These are phyloP conservation scores for Xylariaceae sp. DNA, from an alignment of 2,329 filamentous ascomycete species.

Conservation along the genomic window DNA sequence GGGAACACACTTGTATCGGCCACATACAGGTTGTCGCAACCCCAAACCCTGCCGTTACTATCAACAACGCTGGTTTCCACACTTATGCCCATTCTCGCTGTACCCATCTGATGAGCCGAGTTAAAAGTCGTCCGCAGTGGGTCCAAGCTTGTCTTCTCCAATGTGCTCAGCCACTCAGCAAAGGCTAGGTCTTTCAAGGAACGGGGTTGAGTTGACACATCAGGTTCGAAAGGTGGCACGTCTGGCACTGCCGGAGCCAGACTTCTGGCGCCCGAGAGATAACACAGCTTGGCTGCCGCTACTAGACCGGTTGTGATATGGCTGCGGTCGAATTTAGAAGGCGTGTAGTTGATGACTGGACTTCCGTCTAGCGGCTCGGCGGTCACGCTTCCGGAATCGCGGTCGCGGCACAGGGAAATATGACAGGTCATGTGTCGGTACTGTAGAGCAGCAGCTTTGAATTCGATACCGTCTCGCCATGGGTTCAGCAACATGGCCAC, in stretches of 20 bases:
- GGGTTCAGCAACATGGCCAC: background rate
- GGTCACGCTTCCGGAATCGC: conserved; percentile 5
- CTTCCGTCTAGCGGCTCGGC: background rate
- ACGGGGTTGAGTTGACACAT: background rate
- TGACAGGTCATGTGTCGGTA: conserved; percentile 6
- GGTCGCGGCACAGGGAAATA: conserved; percentile 1
- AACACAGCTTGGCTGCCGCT: conserved; percentile 6
- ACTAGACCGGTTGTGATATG: conserved; percentile 4
- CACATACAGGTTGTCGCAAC: conserved; percentile 43
- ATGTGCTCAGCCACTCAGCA: background rate
- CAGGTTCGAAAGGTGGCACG: background rate
- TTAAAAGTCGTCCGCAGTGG: conserved; percentile 30
- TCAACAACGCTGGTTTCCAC: conserved; percentile 44
- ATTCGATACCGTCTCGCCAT: conserved; percentile 2
- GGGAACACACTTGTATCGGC: conserved; percentile 50
- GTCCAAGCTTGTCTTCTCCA: conserved; percentile 4
- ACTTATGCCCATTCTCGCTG: conserved; percentile 44
- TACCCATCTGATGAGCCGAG: conserved; percentile 51
- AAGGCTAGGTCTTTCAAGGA: conserved; percentile 2
- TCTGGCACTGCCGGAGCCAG: background rate
- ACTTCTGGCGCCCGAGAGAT: background rate
- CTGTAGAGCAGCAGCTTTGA: conserved; percentile 1
- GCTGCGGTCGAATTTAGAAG: conserved; percentile 7
- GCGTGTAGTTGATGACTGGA: conserved; percentile 5
- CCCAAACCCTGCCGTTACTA: conserved; percentile 44